Percentiles rank a stretch among this genome's conserved stretches.
These are phyloP conservation scores for Lipomyces yamanashiensis DNA, from an alignment of 805 yeast species.

Conservation along the genomic window DNA sequence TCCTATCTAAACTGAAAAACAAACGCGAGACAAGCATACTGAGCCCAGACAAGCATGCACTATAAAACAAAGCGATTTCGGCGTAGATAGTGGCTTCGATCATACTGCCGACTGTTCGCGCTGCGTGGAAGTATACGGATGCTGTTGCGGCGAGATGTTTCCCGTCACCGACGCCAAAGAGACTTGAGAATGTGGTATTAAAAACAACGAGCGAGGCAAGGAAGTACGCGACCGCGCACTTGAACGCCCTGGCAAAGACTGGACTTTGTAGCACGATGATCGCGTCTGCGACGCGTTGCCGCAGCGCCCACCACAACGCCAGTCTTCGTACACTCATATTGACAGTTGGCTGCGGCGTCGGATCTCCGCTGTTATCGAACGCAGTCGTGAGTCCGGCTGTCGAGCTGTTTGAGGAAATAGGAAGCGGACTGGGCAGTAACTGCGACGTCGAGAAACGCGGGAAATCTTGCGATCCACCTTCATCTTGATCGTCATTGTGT, in stretches of 20 bases:
- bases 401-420: background rate
- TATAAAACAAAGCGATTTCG: conserved; percentile 56
- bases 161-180: conserved; percentile 69
- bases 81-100: conserved; percentile 72
- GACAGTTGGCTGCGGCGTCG: background rate
- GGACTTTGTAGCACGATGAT: background rate
- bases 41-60: conserved; percentile 56
- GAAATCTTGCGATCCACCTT: background rate
- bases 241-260: conserved; percentile 44
- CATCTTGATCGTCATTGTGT: background rate
- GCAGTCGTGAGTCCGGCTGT: background rate
- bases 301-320: background rate
- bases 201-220: conserved; percentile 77
- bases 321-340: background rate
- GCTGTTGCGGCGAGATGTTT: conserved; percentile 84
- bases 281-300: background rate
- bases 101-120: conserved; percentile 80
- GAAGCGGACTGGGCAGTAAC: background rate
- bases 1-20: conserved; percentile 53
- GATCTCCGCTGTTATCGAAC: background rate
- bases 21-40: conserved; percentile 58
- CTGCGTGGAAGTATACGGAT: conserved; percentile 83
- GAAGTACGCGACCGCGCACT: conserved; percentile 75
- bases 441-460: background rate
- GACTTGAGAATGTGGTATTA: conserved; percentile 47